These are phyloP conservation scores for Barnettozyma salicaria DNA, from an alignment of 805 yeast genomes.

Conservation along the genomic window DNA sequence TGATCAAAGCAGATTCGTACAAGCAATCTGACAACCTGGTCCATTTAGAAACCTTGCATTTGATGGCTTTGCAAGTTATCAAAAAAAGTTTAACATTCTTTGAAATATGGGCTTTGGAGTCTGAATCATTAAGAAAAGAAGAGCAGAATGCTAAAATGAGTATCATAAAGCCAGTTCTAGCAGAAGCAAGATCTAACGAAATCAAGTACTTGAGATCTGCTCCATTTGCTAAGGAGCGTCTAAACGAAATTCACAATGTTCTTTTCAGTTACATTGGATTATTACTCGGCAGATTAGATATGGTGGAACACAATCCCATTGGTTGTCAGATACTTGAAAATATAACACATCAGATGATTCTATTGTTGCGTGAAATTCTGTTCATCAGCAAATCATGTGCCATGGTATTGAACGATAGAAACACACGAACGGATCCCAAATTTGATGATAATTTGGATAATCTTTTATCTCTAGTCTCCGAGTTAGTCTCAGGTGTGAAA, in stretches of 20 bases:
- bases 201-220: slow-evolving; percentile 44
- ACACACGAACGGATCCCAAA: slow-evolving; percentile 17
- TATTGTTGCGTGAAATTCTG: slow-evolving; percentile 56
- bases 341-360: slow-evolving; percentile 61
- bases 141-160: slow-evolving; percentile 2
- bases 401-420: slow-evolving; percentile 27
- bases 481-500: slow-evolving; percentile 59
- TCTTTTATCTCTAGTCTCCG: slow-evolving; percentile 54
- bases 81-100: slow-evolving; percentile 59
- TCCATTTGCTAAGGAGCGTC: slow-evolving; percentile 57
- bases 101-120: slow-evolving; percentile 67
- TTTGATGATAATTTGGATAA: slow-evolving; percentile 46
- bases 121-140: slow-evolving; percentile 34
- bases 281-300: slow-evolving; percentile 69
- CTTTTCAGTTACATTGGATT: slow-evolving; percentile 57
- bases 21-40: slow-evolving; percentile 53
- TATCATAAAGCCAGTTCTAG: slow-evolving; percentile 4
- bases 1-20: slow-evolving; percentile 70
- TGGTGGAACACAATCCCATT: slow-evolving; percentile 64
- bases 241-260: slow-evolving; percentile 57
- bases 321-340: slow-evolving; percentile 67
- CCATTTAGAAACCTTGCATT: slow-evolving; percentile 55
- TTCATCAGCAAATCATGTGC: slow-evolving; percentile 50
- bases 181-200: slow-evolving; percentile 3
- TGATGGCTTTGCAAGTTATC: slow-evolving; percentile 61